Conservation (phyloP, 148 eudicot species). For the Rhododendron griersonianum region DNA sequence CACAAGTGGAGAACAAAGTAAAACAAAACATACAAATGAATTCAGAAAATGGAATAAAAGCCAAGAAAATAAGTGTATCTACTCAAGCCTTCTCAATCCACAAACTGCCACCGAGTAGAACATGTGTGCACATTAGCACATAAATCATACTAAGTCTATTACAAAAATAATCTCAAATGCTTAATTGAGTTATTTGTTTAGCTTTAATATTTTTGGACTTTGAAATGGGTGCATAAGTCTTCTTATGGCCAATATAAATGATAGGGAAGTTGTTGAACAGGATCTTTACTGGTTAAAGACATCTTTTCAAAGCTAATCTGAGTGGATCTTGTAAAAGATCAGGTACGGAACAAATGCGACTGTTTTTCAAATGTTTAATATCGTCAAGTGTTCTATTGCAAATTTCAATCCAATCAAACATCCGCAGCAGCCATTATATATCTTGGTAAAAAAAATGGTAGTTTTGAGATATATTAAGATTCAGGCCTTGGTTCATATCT, state of each 20-base stretch:
- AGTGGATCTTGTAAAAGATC: background rate
- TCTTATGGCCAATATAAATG: background rate
- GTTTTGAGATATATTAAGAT: background rate
- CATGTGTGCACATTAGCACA: background rate
- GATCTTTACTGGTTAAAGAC: background rate
- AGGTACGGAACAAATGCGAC: background rate
- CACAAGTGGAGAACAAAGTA: background rate
- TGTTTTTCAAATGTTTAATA: background rate
- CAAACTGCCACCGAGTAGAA: background rate
- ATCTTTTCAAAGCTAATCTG: background rate
- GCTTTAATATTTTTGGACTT: background rate
- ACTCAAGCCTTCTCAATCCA: conserved; percentile 3
- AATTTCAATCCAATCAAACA: background rate
- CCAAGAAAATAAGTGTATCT: background rate
- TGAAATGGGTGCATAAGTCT: background rate
- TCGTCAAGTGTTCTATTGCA: background rate
- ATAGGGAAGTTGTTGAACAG: background rate
- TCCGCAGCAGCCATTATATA: background rate
- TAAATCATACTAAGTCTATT: background rate
- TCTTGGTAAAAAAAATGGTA: background rate
- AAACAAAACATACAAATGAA: background rate
- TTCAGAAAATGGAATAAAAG: background rate
- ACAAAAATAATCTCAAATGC: background rate
- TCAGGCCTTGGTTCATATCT: background rate
- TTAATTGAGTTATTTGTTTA: background rate